Base-by-base conservation (phyloP, 129 eudicot species). In the Flaveria ramosissima region DNA sequence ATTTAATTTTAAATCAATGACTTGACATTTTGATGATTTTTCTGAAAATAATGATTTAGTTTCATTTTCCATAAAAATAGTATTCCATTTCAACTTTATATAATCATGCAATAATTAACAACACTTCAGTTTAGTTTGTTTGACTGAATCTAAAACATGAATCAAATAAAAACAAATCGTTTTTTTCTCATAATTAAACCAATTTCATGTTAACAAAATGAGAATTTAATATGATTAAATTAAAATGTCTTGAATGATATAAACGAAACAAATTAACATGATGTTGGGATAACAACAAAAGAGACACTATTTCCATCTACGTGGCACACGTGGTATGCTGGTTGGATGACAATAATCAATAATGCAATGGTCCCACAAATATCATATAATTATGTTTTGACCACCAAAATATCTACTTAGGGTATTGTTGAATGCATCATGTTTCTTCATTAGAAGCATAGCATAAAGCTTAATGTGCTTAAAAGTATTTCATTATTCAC, bases 321-420 rank as follows among this genome's bases (percentile, higher is more conserved):
- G 84, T 80, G 80, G 75, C 75, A 75, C 80, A 80, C 76, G 70
- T 80, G 84, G 75, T 74, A 43, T 80, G 84, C 80, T 68, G 75
- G 75, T 42, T 80, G 79, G 70, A 80, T 68, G 56, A 56, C 74
- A 56, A 55, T 73, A 43, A 56, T 66, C 74, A 56, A 55, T 73
- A 53, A 67, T 73, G 61, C 32, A 80, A 17, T 59, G 63, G 80
- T 63, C 51, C 79, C 79, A 56, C 61, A 26, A 45, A 41, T 67
- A 45, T 16, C 51, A 66, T 53, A 45, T 55, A 20, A 43, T 16
- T 17, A 0, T 26, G 30, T 74, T 71, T 56, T 60, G 69, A 55
- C 74, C 48, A 67, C 30, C 30, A 56, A 69, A 63, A 65, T 63
- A 50, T 71, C 56, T 15, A 70, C 61, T 71, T 61, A 79, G 48